Evolutionary conservation across 345 rosid genomes (phyloP), one percentile per base, ranked within the genome.

Genomic region (Litchi chinensis): DNA sequence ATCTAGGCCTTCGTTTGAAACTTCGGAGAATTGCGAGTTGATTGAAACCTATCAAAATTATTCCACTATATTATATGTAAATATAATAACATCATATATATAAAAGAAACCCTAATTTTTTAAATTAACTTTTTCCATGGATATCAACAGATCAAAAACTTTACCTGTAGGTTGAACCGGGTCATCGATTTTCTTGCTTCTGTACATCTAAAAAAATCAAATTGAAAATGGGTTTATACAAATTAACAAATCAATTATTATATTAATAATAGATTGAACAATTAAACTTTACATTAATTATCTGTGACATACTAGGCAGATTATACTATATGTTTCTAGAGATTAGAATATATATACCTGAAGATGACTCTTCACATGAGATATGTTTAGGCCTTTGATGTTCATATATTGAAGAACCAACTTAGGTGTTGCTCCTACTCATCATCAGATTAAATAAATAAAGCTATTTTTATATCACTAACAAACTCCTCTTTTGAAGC

Each of bases 361-460:
- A 56, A 93, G 95, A 89, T 93, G 97, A 83, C 97, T 93, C 87
- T 93, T 93, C 40, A 93, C 95, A 85, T 93, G 97, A 74, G 97
- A 90, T 71, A 93, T 91, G 85, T 87, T 89, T 67, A 93, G 92
- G 52, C 92, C 97, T 81, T 90, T 87, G 79, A 91, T 86, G 82
- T 91, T 88, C 97, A 93, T 91, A 88, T 89, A 50, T 72, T 91
- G 93, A 86, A 90, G 95, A 79, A 91, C 97, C 85, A 91, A 84
- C 81, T 93, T 91, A 4, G 95, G 97, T 44, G 97, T 93, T 85
- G 97, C 97, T 87, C 89, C 95, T 93, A 83, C 63, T 54, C 59
- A 50, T 50, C 56, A 50, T 32, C 3, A 32, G 37, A 80, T 16
- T 65, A 65, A 54, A 50, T 19, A 75, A 50, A 50, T 3, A 50